Evolutionary conservation across 1,284 basidiomycete species (phyloP).

Genomic region (Irpex sp.): DNA sequence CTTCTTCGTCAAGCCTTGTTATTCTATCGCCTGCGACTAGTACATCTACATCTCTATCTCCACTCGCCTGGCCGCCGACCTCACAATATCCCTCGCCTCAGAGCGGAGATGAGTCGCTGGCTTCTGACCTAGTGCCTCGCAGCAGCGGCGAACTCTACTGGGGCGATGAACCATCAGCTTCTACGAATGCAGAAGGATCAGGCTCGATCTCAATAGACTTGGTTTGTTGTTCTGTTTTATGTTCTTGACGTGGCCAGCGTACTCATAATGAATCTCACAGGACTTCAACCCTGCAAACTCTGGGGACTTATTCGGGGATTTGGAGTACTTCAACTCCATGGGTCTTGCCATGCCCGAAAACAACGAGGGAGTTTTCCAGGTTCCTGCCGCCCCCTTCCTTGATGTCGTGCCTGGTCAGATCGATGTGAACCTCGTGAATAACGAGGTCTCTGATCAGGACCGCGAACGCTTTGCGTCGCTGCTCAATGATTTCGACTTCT

Average conservation of each 20-base stretch:
- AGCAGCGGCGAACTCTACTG: not conserved
- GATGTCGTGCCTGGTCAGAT: not conserved
- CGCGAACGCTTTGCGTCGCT: not conserved
- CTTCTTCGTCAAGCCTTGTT: not conserved
- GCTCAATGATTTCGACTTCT: not conserved
- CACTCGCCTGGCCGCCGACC: not conserved
- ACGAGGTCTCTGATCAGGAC: not conserved
- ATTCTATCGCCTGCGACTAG: not conserved
- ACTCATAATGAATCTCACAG: not conserved
- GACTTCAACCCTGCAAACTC: not conserved
- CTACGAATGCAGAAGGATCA: not conserved
- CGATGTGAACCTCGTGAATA: not conserved
- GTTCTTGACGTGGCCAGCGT: not conserved
- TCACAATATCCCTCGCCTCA: conserved; percentile 1
- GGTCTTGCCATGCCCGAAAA: not conserved
- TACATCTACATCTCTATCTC: not conserved
- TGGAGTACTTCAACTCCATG: conserved; percentile 1
- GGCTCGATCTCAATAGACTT: not conserved
- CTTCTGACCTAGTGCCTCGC: not conserved
- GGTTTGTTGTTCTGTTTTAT: not conserved
- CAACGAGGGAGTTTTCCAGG: not conserved
- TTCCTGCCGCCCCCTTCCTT: not conserved
- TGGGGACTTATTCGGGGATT: not conserved
- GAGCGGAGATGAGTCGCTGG: not conserved
- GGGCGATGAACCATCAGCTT: not conserved